phyloP scores from a whole-genome alignment of 2,329 filamentous ascomycete genomes.

The Aureobasidium vineae region DNA sequence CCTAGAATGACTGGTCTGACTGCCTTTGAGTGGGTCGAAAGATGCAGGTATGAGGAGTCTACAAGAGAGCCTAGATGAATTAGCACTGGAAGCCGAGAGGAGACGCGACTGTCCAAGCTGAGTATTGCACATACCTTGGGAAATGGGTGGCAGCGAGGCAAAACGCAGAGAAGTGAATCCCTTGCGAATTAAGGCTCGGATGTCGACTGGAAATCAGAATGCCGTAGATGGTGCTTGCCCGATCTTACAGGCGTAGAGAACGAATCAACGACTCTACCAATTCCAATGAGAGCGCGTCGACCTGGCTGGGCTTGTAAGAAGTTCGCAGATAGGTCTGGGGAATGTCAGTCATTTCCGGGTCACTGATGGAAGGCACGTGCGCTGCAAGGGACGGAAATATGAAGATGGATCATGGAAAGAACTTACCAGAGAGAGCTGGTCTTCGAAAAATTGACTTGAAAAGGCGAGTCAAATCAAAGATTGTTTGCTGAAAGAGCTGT shows the following conservation, averaged over 20 bases:
- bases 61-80: slow-evolving; percentile 27
- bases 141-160: slow-evolving; percentile 48
- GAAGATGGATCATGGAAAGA: not conserved
- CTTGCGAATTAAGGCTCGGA: slow-evolving; percentile 32
- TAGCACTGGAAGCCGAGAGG: not conserved
- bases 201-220: slow-evolving; percentile 38
- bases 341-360: slow-evolving; percentile 45
- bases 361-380: slow-evolving; percentile 31
- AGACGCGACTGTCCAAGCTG: slow-evolving; percentile 18
- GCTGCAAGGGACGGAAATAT: slow-evolving; percentile 17
- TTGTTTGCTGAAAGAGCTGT: slow-evolving; percentile 8
- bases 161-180: slow-evolving; percentile 29
- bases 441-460: not conserved
- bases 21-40: slow-evolving; percentile 31
- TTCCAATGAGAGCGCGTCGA: slow-evolving; percentile 31
- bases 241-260: slow-evolving; percentile 45
- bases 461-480: slow-evolving; percentile 3
- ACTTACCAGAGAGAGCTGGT: slow-evolving; percentile 13
- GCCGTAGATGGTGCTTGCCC: slow-evolving; percentile 37
- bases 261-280: slow-evolving; percentile 56
- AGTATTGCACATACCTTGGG: slow-evolving; percentile 45
- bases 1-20: slow-evolving; percentile 19
- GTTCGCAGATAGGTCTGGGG: slow-evolving; percentile 44
- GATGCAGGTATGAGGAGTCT: slow-evolving; percentile 36
- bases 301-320: slow-evolving; percentile 34